These are phyloP conservation scores for Henckelia pumila DNA, from an alignment of 257 asterid genomes.

Conservation along the genomic window DNA sequence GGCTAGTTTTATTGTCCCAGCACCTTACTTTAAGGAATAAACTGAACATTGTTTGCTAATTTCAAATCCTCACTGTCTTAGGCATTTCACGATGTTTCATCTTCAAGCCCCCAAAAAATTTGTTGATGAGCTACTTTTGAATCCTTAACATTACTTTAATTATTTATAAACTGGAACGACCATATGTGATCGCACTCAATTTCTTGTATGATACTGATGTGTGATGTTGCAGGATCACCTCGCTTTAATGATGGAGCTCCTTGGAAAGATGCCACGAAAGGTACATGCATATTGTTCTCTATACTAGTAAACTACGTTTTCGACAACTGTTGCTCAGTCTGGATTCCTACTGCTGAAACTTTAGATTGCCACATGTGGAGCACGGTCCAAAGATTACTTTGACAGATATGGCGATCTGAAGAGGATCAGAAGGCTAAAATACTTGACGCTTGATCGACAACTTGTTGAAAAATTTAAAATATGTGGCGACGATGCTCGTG, in stretches of 20 bases:
- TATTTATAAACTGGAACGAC: constrained; percentile 2
- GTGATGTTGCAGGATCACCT: constrained; percentile 74
- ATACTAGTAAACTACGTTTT: constrained; percentile 9
- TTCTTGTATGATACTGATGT: constrained; percentile 21
- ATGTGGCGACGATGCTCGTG: constrained; percentile 60
- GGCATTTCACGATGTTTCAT: neutral
- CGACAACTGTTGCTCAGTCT: constrained; percentile 23
- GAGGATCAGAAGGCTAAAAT: constrained; percentile 88
- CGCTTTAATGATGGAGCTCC: constrained; percentile 97
- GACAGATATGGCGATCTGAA: constrained; percentile 91
- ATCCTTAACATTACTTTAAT: neutral
- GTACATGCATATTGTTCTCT: constrained; percentile 38
- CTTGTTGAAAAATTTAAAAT: constrained; percentile 73
- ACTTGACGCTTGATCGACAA: constrained; percentile 61
- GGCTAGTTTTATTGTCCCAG: constrained; percentile 10
- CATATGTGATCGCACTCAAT: constrained; percentile 4
- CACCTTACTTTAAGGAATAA: neutral
- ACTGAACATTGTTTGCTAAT: constrained; percentile 1
- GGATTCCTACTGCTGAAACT: constrained; percentile 24
- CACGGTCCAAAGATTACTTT: constrained; percentile 81
- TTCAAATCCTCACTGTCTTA: neutral
- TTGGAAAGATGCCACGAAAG: constrained; percentile 94
- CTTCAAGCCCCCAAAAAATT: neutral
- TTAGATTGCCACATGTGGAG: constrained; percentile 81
- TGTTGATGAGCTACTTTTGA: constrained; percentile 1